Base-by-base conservation (phyloP, 345 rosid species). In the Durio zibethinus region DNA sequence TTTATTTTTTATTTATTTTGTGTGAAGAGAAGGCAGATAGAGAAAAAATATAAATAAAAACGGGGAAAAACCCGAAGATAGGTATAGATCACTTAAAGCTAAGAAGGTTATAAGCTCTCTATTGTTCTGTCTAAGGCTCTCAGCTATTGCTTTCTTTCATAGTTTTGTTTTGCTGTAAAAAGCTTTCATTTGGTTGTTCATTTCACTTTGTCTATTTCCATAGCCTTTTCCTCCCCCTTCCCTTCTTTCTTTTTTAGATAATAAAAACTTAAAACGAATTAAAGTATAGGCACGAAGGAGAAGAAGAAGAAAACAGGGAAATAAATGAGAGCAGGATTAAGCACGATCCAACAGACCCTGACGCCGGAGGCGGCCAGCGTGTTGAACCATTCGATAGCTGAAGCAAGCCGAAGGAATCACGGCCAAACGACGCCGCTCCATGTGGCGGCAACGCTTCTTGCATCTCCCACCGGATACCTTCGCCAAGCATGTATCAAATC, bases 401-500 rank as follows among this genome's bases (percentile, higher is more conserved):
- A 96, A 75, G 99, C 99, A 0, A 73, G 89, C 47, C 94, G 98
- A 36, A 88, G 99, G 63, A 96, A 90, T 82, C 99, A 96, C 67
- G 92, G 94, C 36, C 99, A 96, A 72, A 96, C 99, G 20, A 96
- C 99, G 23, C 99, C 99, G 4, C 88, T 95, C 21, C 99, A 95
- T 80, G 99, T 95, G 73, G 98, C 98, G n/a, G 89, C 99, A 0
- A 92, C 98, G 23, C 94, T 96, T 0, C 78, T 96, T 15, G 83
- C 90, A 2, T 89, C 97, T 11, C 88, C 98, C 16, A 81, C 98
- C 21, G 99, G 99, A 21, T 96, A 72, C 81, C 94, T 96, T 81
- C 89, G 99, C 52, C 98, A 93, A 83, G 98, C 99, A 7, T 96
- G 99, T 82, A 93, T 93, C 82, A 96, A 96, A 78, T 92, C 99